A percentile compares a stretch with the other conserved stretches of the same genome.
Conservation (phyloP, 2,329 filamentous ascomycete species). For the Keithomyces neogunnii region DNA sequence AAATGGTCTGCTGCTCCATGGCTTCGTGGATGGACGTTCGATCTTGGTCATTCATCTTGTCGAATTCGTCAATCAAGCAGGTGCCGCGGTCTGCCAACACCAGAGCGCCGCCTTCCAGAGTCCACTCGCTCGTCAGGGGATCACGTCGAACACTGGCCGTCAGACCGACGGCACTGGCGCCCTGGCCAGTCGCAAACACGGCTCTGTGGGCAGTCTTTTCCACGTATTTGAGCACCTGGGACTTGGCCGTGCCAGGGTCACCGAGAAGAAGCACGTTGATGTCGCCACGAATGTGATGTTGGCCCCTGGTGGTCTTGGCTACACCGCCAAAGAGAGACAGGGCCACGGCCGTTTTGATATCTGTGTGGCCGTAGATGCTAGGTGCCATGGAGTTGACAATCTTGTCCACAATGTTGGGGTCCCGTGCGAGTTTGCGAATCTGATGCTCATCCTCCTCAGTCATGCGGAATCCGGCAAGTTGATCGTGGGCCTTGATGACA, state of each 20-base stretch:
- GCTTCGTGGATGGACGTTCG: constrained; percentile 97
- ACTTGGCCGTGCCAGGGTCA: constrained; percentile 96
- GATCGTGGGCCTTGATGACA: constrained; percentile 92
- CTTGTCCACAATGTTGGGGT: constrained; percentile 88
- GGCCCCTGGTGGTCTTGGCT: constrained; percentile 80
- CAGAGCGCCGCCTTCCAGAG: constrained; percentile 87
- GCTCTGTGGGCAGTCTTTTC: constrained; percentile 96
- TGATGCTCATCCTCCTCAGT: constrained; percentile 91
- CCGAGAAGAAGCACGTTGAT: constrained; percentile 96
- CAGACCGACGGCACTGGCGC: constrained; percentile 93
- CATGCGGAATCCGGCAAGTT: constrained; percentile 90
- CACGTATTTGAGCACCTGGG: constrained; percentile 92
- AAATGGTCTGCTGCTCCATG: constrained; percentile 99
- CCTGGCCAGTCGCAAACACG: constrained; percentile 95
- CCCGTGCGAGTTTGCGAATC: constrained; percentile 79
- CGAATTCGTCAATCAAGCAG: constrained; percentile 96
- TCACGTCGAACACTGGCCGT: constrained; percentile 94
- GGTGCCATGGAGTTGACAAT: constrained; percentile 89
- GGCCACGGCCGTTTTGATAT: constrained; percentile 95
- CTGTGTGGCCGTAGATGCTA: constrained; percentile 92
- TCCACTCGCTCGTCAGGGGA: constrained; percentile 94
- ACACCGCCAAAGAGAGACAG: constrained; percentile 93
- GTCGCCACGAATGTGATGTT: constrained; percentile 86
- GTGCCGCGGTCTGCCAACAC: constrained; percentile 92
- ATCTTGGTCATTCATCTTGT: constrained; percentile 99